Conservation (phyloP, 192 early-diverging fungal genomes). For the Linnemannia schmuckeri region DNA sequence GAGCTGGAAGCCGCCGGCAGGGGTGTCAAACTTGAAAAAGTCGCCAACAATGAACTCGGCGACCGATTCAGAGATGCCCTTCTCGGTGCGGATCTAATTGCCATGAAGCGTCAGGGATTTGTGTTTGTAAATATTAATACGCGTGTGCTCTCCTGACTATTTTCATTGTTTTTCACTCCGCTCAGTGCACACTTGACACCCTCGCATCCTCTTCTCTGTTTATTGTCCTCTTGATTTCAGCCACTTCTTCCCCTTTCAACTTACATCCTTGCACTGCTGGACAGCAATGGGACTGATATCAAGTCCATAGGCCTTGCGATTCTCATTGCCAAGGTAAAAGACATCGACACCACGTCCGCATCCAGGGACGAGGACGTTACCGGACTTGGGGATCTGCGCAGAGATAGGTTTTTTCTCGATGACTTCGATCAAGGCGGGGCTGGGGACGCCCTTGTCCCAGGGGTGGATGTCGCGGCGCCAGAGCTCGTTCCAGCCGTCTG, state of each 20-base stretch:
- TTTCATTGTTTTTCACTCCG: neutral
- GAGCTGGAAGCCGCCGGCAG: constrained; percentile 73
- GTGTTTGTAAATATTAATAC: neutral
- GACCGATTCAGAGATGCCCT: constrained; percentile 46
- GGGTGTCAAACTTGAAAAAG: constrained; percentile 78
- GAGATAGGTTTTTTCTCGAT: constrained; percentile 60
- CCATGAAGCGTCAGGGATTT: neutral
- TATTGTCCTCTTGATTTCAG: too few species aligned
- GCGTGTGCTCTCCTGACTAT: neutral
- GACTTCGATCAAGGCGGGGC: constrained; percentile 64
- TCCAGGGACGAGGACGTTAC: constrained; percentile 72
- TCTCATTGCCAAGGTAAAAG: constrained; percentile 73
- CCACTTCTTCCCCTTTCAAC: neutral
- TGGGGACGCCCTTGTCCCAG: constrained; percentile 63
- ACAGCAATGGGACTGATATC: constrained; percentile 79
- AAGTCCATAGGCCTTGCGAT: constrained; percentile 73
- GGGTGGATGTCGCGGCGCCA: constrained; percentile 58
- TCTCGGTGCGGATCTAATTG: constrained; percentile 40
- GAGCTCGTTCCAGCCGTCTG: constrained; percentile 58
- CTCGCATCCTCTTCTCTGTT: too few species aligned
- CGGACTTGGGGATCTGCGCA: constrained; percentile 55
- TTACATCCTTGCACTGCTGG: constrained; percentile 59
- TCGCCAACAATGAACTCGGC: constrained; percentile 72
- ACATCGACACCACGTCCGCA: constrained; percentile 83
- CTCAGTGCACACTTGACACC: neutral